Base-by-base conservation (phyloP, 768 basidiomycete species). In the Lactarius trivialis region DNA sequence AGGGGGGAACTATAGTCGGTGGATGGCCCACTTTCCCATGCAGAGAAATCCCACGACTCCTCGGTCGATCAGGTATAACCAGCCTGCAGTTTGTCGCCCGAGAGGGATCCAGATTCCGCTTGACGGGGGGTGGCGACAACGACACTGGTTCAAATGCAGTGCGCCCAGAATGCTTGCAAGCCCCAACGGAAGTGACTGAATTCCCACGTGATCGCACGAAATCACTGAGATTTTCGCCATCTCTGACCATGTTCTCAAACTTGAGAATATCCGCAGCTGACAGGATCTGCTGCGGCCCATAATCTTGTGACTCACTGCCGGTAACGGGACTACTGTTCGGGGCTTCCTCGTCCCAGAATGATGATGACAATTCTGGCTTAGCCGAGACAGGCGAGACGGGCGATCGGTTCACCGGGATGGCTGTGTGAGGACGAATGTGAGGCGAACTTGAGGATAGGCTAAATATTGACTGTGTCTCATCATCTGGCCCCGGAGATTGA, bases 271-370 rank as follows among this genome's bases (percentile, higher is more conserved):
- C 84, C 19, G 82, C 84, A 26, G 84, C 82, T 17, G 85, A 83
- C 79, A 88, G 79, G 63, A 88, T 88, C 43, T 81, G 81, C 69
- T 86, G 83, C 8, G 85, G 84, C 5, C 74, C 76, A 70, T 85
- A 84, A 32, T 85, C 85, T 17, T 72, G 66, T 4, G 66, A 63
- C 15, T 61, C 58, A 6, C 65, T 63, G 52, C 77, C 76, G 61
- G 77, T 78, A 49, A 64, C 69, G 7, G 77, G 75, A n/a, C 66
- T 64, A n/a, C 67, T 61, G 37, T 15, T 48, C 45, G 79, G 78
- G 34, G 71, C 66, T 55, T 70, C 68, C 62, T 82, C 82, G 37
- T 85, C 84, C 77, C 81, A 82, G 63, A 80, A 78, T 12, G 79
- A 81, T 12, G 79, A 81, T 30, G 66, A 59, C 33, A 57, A 51